phyloP scores from a whole-genome alignment of 257 asterid genomes.

The Nicotiana attenuata region DNA sequence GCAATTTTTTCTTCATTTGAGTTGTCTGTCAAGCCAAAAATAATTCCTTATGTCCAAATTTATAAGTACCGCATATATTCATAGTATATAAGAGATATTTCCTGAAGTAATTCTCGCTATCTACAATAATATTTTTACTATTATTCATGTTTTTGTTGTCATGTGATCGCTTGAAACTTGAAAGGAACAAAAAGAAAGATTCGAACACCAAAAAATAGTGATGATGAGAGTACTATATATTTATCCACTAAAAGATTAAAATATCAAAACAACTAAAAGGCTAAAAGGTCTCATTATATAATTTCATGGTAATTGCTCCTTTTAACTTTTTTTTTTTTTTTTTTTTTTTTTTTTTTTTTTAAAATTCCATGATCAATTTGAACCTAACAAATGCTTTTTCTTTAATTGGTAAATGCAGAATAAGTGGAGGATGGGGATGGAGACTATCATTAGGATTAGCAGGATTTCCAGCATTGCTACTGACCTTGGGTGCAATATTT shows the following conservation, averaged over 20 bases:
- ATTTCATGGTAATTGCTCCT: not conserved
- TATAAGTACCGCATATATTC: no score
- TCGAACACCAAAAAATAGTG: no score
- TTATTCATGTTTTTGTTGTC: no score
- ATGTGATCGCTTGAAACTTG: no score
- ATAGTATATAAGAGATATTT: no score
- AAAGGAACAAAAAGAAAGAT: no score
- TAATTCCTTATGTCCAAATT: no score
- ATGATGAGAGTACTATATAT: no score
- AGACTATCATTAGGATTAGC: slow-evolving; percentile 79
- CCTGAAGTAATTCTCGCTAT: no score
- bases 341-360: not conserved
- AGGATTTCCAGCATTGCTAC: slow-evolving; percentile 70
- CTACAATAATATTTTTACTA: no score
- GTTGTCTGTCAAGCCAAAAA: not conserved
- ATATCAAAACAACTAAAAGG: not conserved
- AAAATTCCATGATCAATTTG: not conserved
- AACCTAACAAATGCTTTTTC: not conserved
- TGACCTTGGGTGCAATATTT: slow-evolving; percentile 65
- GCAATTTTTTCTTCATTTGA: not conserved
- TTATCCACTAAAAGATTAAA: not conserved
- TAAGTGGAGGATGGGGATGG: slow-evolving; percentile 87
- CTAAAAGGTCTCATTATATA: not conserved
- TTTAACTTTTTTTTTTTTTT: not conserved
- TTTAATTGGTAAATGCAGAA: slow-evolving; percentile 27